phyloP scores from a whole-genome alignment of 768 basidiomycete species.

The Zangia roseola region DNA sequence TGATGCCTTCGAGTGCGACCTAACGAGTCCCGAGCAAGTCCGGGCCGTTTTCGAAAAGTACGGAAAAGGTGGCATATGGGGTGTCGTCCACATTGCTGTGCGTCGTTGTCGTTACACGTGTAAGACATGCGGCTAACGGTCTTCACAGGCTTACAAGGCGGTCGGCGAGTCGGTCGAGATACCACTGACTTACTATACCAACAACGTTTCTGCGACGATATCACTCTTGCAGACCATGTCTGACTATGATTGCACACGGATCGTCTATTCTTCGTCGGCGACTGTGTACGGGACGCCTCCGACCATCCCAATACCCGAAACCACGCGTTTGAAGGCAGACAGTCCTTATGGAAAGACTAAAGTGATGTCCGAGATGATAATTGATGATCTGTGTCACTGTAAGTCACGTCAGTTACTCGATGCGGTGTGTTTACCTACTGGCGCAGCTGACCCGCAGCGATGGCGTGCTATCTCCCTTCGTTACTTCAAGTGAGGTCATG shows the following conservation, averaged over 20 bases:
- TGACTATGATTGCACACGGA: slow-evolving; percentile 76
- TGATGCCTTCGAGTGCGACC: slow-evolving; percentile 67
- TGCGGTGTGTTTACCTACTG: neutral
- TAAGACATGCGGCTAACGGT: neutral
- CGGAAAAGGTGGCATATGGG: slow-evolving; percentile 91
- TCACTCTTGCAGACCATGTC: slow-evolving; percentile 84
- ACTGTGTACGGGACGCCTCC: slow-evolving; percentile 97
- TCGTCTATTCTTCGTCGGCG: slow-evolving; percentile 98
- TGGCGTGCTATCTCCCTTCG: slow-evolving; percentile 88
- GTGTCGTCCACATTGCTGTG: slow-evolving; percentile 93
- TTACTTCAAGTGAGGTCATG: slow-evolving; percentile 86
- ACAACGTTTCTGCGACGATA: slow-evolving; percentile 90
- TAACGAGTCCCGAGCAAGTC: slow-evolving; percentile 71
- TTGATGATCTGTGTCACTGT: slow-evolving; percentile 86
- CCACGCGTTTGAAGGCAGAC: slow-evolving; percentile 81
- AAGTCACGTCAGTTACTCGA: slow-evolving; percentile 24
- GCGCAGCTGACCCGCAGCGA: slow-evolving; percentile 58
- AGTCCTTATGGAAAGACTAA: slow-evolving; percentile 98
- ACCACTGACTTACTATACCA: slow-evolving; percentile 89
- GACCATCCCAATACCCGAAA: slow-evolving; percentile 90
- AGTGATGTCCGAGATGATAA: slow-evolving; percentile 86
- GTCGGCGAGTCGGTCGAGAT: slow-evolving; percentile 96
- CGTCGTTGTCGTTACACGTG: slow-evolving; percentile 30
- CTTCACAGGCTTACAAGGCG: slow-evolving; percentile 85
- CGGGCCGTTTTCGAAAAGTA: slow-evolving; percentile 80